Evolutionary conservation across 129 eudicot species (phyloP).

Genomic region (Sambucus nigra): DNA sequence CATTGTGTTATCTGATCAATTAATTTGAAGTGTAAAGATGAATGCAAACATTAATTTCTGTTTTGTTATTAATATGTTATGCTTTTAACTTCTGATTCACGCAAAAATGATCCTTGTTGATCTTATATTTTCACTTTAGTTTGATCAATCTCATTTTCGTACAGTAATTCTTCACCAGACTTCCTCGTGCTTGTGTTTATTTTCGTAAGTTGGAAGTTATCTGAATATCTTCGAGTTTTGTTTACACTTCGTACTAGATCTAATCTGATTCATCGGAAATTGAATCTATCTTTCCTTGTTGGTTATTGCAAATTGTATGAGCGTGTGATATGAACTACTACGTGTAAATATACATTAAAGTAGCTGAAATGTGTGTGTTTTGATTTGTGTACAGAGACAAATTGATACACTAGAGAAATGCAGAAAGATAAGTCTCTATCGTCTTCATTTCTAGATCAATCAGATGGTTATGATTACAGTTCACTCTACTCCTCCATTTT

Average conservation of each 20-base stretch:
- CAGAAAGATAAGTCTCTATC: conserved; percentile 35
- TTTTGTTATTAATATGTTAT: too few species aligned
- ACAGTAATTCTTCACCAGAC: background rate
- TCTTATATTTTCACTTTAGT: background rate
- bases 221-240: background rate
- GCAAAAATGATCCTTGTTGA: background rate
- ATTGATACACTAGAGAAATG: conserved; percentile 17
- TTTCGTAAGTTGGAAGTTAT: background rate
- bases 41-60: too few species aligned
- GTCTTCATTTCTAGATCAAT: conserved; percentile 19
- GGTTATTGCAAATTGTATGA: background rate
- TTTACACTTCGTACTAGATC: background rate
- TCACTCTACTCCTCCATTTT: conserved; percentile 33
- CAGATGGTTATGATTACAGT: conserved; percentile 26
- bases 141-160: background rate
- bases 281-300: too few species aligned
- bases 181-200: background rate
- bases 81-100: background rate
- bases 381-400: conserved; percentile 10
- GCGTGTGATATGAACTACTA: too few species aligned
- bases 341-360: too few species aligned
- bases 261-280: background rate
- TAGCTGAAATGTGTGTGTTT: conserved; percentile 6
- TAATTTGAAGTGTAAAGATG: background rate
- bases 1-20: background rate